These are phyloP conservation scores for Alliaria petiolata DNA, from an alignment of 345 rosid species.

Conservation along the genomic window DNA sequence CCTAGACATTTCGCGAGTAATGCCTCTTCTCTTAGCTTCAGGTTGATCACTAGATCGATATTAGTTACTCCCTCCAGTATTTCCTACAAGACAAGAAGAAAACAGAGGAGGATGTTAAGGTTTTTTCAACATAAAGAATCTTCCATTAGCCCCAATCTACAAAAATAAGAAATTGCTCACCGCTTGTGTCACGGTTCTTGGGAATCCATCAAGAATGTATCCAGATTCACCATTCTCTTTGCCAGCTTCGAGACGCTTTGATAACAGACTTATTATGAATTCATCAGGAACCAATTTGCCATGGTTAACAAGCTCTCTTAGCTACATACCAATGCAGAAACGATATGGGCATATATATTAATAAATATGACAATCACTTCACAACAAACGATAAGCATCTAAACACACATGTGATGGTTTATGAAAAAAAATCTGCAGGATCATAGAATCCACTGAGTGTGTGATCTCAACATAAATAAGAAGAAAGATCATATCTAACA, in stretches of 20 bases:
- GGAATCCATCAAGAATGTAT: constrained; percentile 97
- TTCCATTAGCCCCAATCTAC: background rate
- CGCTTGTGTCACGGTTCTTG: constrained; percentile 90
- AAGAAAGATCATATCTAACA: background rate
- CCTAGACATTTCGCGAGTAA: constrained; percentile 93
- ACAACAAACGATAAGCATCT: background rate
- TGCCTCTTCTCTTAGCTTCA: constrained; percentile 85
- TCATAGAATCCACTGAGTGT: background rate
- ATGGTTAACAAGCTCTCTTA: constrained; percentile 73
- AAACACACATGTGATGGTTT: background rate
- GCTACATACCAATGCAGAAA: constrained; percentile 43
- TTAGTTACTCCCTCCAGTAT: constrained; percentile 85
- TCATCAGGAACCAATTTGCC: constrained; percentile 93
- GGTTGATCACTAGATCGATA: constrained; percentile 75
- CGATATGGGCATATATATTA: background rate
- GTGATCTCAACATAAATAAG: background rate
- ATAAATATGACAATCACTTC: background rate
- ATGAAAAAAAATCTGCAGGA: background rate
- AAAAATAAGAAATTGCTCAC: constrained; percentile 42
- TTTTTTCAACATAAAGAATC: background rate
- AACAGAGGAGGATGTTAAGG: background rate
- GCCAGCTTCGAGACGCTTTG: constrained; percentile 73
- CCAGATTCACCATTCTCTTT: constrained; percentile 83
- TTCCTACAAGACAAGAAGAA: constrained; percentile 46
- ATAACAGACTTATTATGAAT: constrained; percentile 65